Percentiles rank a stretch among this genome's conserved stretches.
phyloP scores from a whole-genome alignment of 108 stramenopile species.

The Cyclotella kingstonii region DNA sequence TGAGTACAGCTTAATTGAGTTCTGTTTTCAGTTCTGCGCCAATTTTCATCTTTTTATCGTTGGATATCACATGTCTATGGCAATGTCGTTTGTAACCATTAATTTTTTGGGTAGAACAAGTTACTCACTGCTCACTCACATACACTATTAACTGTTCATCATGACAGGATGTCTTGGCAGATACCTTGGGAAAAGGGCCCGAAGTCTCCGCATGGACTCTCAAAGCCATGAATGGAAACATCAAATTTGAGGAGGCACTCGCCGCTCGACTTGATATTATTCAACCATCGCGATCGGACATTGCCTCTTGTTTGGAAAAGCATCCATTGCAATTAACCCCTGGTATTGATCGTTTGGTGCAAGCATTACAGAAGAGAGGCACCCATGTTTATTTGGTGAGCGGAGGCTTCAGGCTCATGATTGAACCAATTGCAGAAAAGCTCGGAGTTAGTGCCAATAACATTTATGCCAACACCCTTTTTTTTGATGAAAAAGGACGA shows the following conservation, averaged over 20 bases:
- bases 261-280: constrained; percentile 87
- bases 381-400: constrained; percentile 92
- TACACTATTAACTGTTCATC: too few species aligned
- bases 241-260: constrained; percentile 96
- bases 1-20: neutral
- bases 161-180: constrained; percentile 90
- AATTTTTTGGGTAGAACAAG: neutral
- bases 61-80: too few species aligned
- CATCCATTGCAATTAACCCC: constrained; percentile 81
- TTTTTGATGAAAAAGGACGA: constrained; percentile 74
- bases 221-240: constrained; percentile 95
- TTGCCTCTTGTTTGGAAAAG: constrained; percentile 65
- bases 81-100: neutral
- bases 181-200: constrained; percentile 87
- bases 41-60: neutral
- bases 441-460: constrained; percentile 61
- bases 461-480: constrained; percentile 93
- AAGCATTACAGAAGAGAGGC: constrained; percentile 64
- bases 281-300: constrained; percentile 62
- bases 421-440: constrained; percentile 88
- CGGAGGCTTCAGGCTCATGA: constrained; percentile 98
- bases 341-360: constrained; percentile 76
- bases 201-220: constrained; percentile 87
- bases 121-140: too few species aligned
- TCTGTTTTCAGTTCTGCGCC: neutral